Evolutionary conservation across 192 early-diverging fungal species (phyloP).

Genomic region (Linnemannia schmuckeri): DNA sequence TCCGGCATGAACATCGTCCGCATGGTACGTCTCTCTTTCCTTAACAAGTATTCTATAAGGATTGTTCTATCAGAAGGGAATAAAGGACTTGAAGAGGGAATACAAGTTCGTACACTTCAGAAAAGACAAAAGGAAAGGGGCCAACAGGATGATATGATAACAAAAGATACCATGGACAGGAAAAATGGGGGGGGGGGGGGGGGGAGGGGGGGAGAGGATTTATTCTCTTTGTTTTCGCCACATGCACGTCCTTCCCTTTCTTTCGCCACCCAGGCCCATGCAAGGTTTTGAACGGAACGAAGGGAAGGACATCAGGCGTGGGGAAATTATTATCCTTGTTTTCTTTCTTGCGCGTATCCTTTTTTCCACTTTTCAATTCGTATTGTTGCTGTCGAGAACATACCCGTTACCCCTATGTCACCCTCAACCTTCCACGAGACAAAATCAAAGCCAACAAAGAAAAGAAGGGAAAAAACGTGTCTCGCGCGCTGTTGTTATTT

Average conservation of each 20-base stretch:
- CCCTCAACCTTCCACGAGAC: background rate
- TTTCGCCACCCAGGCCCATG: background rate
- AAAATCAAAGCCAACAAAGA: background rate
- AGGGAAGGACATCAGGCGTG: background rate
- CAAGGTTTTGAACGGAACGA: background rate
- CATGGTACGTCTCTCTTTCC: slow-evolving; percentile 55
- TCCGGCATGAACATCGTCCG: slow-evolving; percentile 89
- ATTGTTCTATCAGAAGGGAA: background rate
- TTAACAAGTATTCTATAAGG: background rate
- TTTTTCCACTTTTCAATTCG: background rate
- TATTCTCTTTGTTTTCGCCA: background rate
- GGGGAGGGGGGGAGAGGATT: too few relatives aligned
- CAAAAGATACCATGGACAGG: background rate
- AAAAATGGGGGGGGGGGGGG: too few relatives aligned
- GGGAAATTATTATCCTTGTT: background rate
- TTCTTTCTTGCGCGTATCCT: background rate
- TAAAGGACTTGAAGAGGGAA: background rate
- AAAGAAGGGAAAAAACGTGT: background rate
- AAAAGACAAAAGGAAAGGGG: background rate
- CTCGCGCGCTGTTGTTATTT: background rate
- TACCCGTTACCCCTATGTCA: background rate
- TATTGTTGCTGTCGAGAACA: background rate
- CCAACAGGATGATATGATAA: background rate
- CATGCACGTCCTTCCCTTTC: background rate
- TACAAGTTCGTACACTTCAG: too few relatives aligned